phyloP scores from a whole-genome alignment of 1,284 basidiomycete genomes.

The Cryptococcus depauperatus region DNA sequence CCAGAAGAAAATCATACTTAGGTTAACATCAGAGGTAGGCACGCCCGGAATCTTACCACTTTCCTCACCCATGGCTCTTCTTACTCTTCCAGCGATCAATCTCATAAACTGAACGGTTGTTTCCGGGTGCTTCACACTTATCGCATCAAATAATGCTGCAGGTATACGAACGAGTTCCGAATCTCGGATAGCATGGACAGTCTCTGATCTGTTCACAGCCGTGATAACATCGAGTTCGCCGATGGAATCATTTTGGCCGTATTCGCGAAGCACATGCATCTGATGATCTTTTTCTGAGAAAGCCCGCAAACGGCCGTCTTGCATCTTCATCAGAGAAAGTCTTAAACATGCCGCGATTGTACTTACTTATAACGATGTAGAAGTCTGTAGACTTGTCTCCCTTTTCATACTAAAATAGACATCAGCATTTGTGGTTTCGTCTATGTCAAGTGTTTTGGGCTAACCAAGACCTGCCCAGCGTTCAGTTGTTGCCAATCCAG shows the following conservation, averaged over 20 bases:
- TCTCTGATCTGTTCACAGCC: slow-evolving; percentile 74
- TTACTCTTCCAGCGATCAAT: slow-evolving; percentile 86
- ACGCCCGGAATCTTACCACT: slow-evolving; percentile 32
- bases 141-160: slow-evolving; percentile 93
- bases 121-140: slow-evolving; percentile 81
- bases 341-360: background rate
- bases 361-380: slow-evolving; percentile 82
- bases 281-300: slow-evolving; percentile 57
- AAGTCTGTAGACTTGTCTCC: slow-evolving; percentile 87
- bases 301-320: slow-evolving; percentile 78
- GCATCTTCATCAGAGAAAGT: background rate
- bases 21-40: slow-evolving; percentile 52
- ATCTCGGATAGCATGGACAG: slow-evolving; percentile 95
- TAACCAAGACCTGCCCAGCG: slow-evolving; percentile 58
- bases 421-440: slow-evolving; percentile 33
- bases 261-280: slow-evolving; percentile 81
- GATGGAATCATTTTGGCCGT: slow-evolving; percentile 70
- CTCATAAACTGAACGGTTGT: slow-evolving; percentile 92
- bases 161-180: slow-evolving; percentile 98
- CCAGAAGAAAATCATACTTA: slow-evolving; percentile 81
- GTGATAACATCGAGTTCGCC: slow-evolving; percentile 96
- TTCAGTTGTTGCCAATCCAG: slow-evolving; percentile 97
- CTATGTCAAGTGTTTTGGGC: background rate
- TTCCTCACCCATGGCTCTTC: slow-evolving; percentile 62
- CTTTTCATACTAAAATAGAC: slow-evolving; percentile 71